These are phyloP conservation scores for Scutellaria galericulata DNA, from an alignment of 257 asterid genomes.

Conservation along the genomic window DNA sequence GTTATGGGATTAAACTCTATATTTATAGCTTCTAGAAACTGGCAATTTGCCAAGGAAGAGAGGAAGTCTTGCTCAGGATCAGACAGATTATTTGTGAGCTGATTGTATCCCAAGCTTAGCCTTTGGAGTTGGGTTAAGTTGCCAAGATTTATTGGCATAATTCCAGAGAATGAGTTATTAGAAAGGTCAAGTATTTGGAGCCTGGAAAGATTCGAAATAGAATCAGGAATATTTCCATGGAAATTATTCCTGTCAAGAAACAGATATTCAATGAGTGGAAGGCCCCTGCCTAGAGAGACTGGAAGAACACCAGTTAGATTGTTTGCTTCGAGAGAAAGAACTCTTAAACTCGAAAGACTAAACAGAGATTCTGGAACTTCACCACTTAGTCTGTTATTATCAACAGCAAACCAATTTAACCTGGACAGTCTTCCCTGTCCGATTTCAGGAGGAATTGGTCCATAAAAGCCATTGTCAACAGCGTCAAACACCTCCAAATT, in stretches of 20 bases:
- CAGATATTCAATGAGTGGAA: slow-evolving; percentile 25
- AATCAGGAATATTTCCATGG: slow-evolving; percentile 34
- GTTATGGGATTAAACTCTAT: not conserved
- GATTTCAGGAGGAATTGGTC: slow-evolving; percentile 30
- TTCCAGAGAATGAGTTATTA: not conserved
- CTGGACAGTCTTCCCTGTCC: slow-evolving; percentile 12
- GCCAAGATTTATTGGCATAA: not conserved
- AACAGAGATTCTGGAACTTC: slow-evolving; percentile 33
- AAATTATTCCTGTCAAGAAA: slow-evolving; percentile 12
- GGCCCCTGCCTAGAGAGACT: not conserved
- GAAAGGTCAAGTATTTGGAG: not conserved
- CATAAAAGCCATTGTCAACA: slow-evolving; percentile 12
- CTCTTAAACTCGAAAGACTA: slow-evolving; percentile 4
- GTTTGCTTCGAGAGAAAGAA: not conserved
- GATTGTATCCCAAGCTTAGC: not conserved
- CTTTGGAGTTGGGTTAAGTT: not conserved
- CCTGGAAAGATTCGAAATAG: slow-evolving; percentile 34
- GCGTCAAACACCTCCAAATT: not conserved
- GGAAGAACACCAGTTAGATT: slow-evolving; percentile 1
- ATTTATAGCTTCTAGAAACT: not conserved
- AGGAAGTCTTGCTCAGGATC: not conserved
- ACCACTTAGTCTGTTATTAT: slow-evolving; percentile 9
- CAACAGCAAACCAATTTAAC: not conserved
- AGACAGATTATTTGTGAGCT: not conserved
- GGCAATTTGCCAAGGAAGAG: not conserved